Evolutionary conservation across 306 rosid genomes (phyloP), one percentile per base, ranked within the genome.

Genomic region (Trifolium pratense): DNA sequence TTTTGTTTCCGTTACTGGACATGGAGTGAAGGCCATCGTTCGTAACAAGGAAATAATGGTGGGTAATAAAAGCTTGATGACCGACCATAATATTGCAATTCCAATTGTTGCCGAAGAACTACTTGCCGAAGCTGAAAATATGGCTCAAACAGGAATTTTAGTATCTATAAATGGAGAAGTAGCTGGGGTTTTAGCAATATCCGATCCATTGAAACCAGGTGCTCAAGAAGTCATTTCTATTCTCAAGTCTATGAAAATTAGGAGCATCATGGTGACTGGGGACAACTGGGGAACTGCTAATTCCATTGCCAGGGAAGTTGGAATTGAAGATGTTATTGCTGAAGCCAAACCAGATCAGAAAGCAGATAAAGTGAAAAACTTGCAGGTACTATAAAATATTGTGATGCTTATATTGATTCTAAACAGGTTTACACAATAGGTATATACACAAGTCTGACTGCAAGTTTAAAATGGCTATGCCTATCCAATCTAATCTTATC

Each of bases 201-300:
- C 98, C 43, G 98, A 93, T 81, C 96, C 97, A 5, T 61, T 93
- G 80, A 93, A 93, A 85, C 86, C 97, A 0, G 83, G 93, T 63
- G 89, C 96, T 42, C 77, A 61, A 82, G 96, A 90, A 84, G 91
- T 87, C 16, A 80, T 90, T 78, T 86, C 96, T 68, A 89, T 93
- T 60, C 93, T 93, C 29, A 89, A 85, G 75, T 85, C 93, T 40
- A 93, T 93, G 98, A 82, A 87, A 65, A 83, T 90, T 46, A 79
- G 10, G 82, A 87, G 97, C 83, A 87, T 93, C 48, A 78, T 93
- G 89, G 92, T 90, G 67, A 90, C 98, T 8, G 97, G 97, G 31
- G 98, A 93, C 85, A 90, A 90, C 20, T 81, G 86, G 87, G 97
- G 98, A 37, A 93, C 98, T 7, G 98, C 96, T 40, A 82, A 88